These are phyloP conservation scores for Colletotrichum sp. DNA, from an alignment of 2,329 filamentous ascomycete species.

Conservation along the genomic window DNA sequence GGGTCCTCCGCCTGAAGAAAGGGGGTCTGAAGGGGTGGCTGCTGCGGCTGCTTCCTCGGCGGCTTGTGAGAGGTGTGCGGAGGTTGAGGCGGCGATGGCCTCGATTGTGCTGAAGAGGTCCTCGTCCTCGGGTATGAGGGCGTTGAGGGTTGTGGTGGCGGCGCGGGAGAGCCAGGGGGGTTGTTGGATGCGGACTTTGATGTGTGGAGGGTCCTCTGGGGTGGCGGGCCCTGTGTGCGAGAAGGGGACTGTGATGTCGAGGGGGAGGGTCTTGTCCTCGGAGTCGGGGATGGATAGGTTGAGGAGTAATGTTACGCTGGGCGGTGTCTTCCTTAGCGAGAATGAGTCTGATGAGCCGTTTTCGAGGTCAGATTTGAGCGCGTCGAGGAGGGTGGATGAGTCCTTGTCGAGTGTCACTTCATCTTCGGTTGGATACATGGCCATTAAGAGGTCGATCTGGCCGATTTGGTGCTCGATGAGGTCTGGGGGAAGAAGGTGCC, in stretches of 20 bases:
- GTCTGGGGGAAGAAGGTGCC: constrained; percentile 39
- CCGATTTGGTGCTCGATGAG: constrained; percentile 52
- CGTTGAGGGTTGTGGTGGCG: constrained; percentile 41
- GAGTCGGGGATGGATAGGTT: constrained; percentile 25
- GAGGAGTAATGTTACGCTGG: constrained; percentile 28
- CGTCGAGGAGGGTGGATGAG: neutral
- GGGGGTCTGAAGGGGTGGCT: neutral
- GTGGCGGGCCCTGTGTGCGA: neutral
- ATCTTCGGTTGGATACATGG: constrained; percentile 53
- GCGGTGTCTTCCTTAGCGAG: rapidly evolving
- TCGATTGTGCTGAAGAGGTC: constrained; percentile 53
- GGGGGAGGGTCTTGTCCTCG: constrained; percentile 27
- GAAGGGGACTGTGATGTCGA: constrained; percentile 41
- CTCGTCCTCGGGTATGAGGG: constrained; percentile 41
- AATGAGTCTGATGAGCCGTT: neutral
- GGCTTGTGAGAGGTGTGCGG: constrained; percentile 31
- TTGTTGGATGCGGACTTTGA: constrained; percentile 49
- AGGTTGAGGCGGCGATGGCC: constrained; percentile 41
- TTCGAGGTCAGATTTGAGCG: neutral
- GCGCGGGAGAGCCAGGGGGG: constrained; percentile 58
- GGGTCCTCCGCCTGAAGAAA: neutral
- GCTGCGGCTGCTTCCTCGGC: constrained; percentile 6
- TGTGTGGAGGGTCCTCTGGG: constrained; percentile 39
- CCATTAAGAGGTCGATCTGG: constrained; percentile 54
- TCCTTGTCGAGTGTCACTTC: constrained; percentile 14